Percentiles rank a stretch among this genome's conserved stretches.
Evolutionary conservation across 2,329 filamentous ascomycete species (phyloP).

Genomic region (Pochonia chlamydosporia): DNA sequence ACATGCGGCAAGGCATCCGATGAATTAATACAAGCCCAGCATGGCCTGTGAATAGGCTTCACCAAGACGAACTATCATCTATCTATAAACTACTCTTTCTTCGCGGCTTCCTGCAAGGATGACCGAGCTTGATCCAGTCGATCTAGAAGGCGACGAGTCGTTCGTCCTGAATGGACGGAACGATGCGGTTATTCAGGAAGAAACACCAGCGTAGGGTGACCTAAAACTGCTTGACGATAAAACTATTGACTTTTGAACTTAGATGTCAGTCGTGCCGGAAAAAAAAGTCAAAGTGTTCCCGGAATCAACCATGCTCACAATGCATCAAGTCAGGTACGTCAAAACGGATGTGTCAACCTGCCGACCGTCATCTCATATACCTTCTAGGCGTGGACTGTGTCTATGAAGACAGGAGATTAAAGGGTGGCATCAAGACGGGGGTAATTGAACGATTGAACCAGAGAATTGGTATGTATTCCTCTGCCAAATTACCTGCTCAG

Average conservation of each 20-base stretch:
- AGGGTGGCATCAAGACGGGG: constrained; percentile 27
- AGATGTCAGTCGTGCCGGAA: constrained; percentile 36
- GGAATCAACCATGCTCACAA: constrained; percentile 35
- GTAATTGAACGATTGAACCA: constrained; percentile 29
- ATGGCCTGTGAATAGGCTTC: too few relatives aligned
- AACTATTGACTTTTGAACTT: neutral
- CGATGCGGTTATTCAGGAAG: too few relatives aligned
- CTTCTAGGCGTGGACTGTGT: constrained; percentile 21
- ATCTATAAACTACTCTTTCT: too few relatives aligned
- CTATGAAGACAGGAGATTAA: constrained; percentile 26
- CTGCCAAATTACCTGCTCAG: constrained; percentile 9
- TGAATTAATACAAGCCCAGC: too few relatives aligned
- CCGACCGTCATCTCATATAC: constrained; percentile 2
- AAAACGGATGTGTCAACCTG: too few relatives aligned
- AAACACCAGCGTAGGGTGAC: neutral
- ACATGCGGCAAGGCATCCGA: too few relatives aligned
- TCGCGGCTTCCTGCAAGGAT: too few relatives aligned
- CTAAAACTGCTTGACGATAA: too few relatives aligned
- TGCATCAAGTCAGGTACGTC: constrained; percentile 23
- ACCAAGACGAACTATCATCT: too few relatives aligned
- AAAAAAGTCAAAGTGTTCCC: constrained; percentile 38
- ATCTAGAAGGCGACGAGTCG: too few relatives aligned
- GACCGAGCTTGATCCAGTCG: too few relatives aligned
- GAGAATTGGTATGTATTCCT: constrained; percentile 16
- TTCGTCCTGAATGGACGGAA: too few relatives aligned